Evolutionary conservation across 2,329 filamentous ascomycete genomes (phyloP), one percentile per base, ranked within the genome.

Genomic region (Talaromyces sp.): DNA sequence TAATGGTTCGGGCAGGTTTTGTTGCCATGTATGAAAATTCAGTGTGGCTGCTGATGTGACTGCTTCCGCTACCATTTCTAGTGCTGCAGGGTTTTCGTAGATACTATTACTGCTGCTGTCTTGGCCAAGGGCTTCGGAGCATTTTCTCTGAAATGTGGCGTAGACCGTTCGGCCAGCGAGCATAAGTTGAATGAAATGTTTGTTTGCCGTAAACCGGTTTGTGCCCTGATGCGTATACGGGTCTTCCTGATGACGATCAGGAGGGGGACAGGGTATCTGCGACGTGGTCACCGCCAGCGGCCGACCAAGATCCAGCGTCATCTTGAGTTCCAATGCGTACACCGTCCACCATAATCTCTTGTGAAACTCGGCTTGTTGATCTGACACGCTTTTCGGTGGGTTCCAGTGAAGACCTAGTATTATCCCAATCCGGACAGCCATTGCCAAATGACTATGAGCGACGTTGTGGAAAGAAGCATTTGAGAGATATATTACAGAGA

Each of bases 311-410:
- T 58, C 59, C 25, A 66, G 31, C 1, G 59, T 19, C 33, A 66
- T 58, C 22, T 66, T 66, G 6, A 62, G n/a, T 27, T 66, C 64
- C n/a, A 66, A 19, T 5, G 59, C 64, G 17, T 62, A 66, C 9
- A 66, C 59, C 6, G 64, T 58, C 64, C 64, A 66, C 64, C 64
- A 66, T 3, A 66, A n/a, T 15, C 60, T 47, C 31, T 62, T 50
- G 8, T 39, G 52, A 13, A 62, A 59, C 31, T 62, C 64, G 6
- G 31, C 61, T 22, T 62, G 50, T 6, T 58, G 27, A 13, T 37
- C 41, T 10, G 64, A 33, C 7, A 66, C 19, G 7, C 10, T 39
- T 39, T 52, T 52, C 27, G 60, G 50, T 3, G 64, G 43, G 2
- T 62, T 35, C 59, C 41, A 66, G 9, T 66, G 64, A 52, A 66